Percentiles rank a stretch among this genome's conserved stretches.
These are phyloP conservation scores for Coemansia sp. DNA, from an alignment of 192 early-diverging fungal genomes.

Conservation along the genomic window DNA sequence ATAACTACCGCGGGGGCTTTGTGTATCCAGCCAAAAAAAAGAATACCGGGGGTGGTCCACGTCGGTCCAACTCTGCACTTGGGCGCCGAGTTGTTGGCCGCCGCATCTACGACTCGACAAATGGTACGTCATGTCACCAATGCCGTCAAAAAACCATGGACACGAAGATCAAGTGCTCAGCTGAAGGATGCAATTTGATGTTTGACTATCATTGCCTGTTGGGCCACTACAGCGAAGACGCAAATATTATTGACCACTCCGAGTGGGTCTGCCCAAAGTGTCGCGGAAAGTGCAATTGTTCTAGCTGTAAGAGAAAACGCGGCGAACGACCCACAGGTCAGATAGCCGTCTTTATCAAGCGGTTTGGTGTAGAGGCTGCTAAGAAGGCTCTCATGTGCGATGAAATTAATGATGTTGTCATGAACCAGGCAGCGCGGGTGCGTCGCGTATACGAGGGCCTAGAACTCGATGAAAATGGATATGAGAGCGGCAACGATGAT, in stretches of 20 bases:
- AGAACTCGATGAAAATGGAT: constrained; percentile 8
- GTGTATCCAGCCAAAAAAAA: not conserved
- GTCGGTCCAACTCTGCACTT: constrained; percentile 10
- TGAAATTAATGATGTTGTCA: constrained; percentile 10
- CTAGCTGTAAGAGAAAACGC: constrained; percentile 39
- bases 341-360: constrained; percentile 34
- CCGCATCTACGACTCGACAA: constrained; percentile 31
- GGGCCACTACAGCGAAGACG: constrained; percentile 39
- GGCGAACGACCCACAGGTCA: constrained; percentile 40
- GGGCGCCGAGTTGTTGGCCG: constrained; percentile 27
- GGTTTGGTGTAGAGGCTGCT: constrained; percentile 24
- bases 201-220: constrained; percentile 39
- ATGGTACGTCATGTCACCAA: constrained; percentile 44
- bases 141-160: constrained; percentile 54
- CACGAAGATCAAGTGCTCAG: constrained; percentile 32
- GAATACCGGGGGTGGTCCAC: constrained; percentile 10
- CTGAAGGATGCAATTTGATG: constrained; percentile 22
- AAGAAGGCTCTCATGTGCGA: constrained; percentile 12
- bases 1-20: constrained; percentile 10
- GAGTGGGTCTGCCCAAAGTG: constrained; percentile 41
- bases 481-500: not conserved
- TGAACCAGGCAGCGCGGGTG: not conserved
- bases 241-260: constrained; percentile 14
- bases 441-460: not conserved
- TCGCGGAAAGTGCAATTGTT: constrained; percentile 42